Percentiles rank a stretch among this genome's conserved stretches.
Evolutionary conservation across 2,329 filamentous ascomycete genomes (phyloP).

Genomic region (Fusarium stilboides): DNA sequence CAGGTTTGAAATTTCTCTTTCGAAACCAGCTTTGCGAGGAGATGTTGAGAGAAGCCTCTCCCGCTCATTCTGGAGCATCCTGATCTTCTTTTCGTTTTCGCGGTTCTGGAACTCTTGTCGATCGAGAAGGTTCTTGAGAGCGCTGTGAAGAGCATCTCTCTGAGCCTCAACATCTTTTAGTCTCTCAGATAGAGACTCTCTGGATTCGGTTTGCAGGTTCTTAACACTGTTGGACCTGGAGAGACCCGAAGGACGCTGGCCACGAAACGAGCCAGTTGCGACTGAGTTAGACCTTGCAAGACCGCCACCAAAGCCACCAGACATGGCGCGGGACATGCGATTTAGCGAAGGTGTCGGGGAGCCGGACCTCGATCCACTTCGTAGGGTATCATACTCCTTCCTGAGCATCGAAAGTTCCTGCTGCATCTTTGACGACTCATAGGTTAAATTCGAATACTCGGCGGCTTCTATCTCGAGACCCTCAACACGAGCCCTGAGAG

Average conservation of each 20-base stretch:
- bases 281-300: constrained; percentile 78
- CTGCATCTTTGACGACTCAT: constrained; percentile 87
- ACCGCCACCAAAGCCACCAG: constrained; percentile 68
- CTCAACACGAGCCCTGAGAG: constrained; percentile 81
- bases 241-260: constrained; percentile 60
- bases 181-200: constrained; percentile 81
- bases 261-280: constrained; percentile 66
- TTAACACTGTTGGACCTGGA: constrained; percentile 74
- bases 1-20: constrained; percentile 84
- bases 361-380: constrained; percentile 56
- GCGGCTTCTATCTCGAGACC: constrained; percentile 82
- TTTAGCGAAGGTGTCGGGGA: constrained; percentile 44
- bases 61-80: constrained; percentile 82
- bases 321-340: constrained; percentile 52
- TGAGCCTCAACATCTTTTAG: constrained; percentile 95
- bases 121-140: constrained; percentile 86
- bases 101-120: constrained; percentile 88
- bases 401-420: constrained; percentile 84
- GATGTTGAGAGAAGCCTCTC: constrained; percentile 79
- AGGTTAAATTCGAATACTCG: constrained; percentile 80
- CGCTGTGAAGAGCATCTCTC: constrained; percentile 90
- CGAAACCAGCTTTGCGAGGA: constrained; percentile 83
- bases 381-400: constrained; percentile 74
- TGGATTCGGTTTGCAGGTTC: constrained; percentile 67
- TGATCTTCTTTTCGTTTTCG: constrained; percentile 86